Percentiles rank a stretch among this genome's conserved stretches.
phyloP scores from a whole-genome alignment of 2,329 filamentous ascomycete species.

The Trichoderma brevicompactum region DNA sequence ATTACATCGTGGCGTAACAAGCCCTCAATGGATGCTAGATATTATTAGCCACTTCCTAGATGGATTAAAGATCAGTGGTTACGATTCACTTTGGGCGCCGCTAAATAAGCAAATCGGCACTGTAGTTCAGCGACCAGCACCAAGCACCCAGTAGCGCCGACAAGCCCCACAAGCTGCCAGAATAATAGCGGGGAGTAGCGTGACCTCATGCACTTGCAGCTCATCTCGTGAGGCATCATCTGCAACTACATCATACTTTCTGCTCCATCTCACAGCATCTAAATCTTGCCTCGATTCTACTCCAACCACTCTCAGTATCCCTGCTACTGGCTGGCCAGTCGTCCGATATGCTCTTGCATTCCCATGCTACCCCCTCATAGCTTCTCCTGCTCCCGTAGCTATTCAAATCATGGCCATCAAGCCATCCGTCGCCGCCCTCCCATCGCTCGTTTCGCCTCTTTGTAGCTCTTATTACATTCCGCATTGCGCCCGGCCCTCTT shows the following conservation, averaged over 20 bases:
- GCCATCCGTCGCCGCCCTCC: slow-evolving; percentile 1
- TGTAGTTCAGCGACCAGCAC: too few relatives aligned
- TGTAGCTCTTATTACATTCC: not conserved
- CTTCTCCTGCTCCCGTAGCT: not conserved
- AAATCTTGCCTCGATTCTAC: not conserved
- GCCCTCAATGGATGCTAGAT: too few relatives aligned
- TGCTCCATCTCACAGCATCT: not conserved
- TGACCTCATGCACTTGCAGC: slow-evolving; percentile 5
- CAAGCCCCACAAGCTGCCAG: not conserved
- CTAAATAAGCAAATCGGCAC: not conserved
- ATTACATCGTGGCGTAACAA: too few relatives aligned
- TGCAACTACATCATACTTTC: not conserved
- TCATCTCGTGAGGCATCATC: slow-evolving; percentile 1
- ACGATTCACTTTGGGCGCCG: too few relatives aligned
- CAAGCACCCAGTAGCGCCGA: not conserved
- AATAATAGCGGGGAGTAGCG: slow-evolving; percentile 20
- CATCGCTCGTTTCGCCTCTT: slow-evolving; percentile 8
- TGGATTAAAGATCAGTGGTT: too few relatives aligned
- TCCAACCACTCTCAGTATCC: not conserved
- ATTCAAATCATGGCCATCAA: slow-evolving; percentile 22
- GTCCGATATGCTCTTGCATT: not conserved
- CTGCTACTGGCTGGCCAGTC: not conserved
- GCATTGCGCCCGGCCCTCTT: not conserved
- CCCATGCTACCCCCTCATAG: not conserved
- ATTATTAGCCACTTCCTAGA: too few relatives aligned